Percentiles rank a stretch among this genome's conserved stretches.
phyloP scores from a whole-genome alignment of 129 eudicot genomes.

The Sambucus nigra region DNA sequence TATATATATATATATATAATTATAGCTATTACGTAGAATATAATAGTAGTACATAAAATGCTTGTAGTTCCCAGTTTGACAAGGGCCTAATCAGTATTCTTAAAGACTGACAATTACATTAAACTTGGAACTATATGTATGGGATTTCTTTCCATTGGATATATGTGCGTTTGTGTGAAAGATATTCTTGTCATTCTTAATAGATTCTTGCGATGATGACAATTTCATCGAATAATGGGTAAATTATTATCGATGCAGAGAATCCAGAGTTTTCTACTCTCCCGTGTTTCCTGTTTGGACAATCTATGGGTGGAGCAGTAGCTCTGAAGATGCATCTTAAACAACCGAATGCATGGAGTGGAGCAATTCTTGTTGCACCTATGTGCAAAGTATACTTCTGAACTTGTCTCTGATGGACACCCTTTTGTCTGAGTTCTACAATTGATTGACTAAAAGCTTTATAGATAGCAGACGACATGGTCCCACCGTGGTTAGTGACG shows the following conservation, averaged over 20 bases:
- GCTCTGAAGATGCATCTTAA: conserved; percentile 81
- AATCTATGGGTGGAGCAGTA: conserved; percentile 98
- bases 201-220: neutral
- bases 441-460: conserved; percentile 11
- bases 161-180: too few relatives aligned
- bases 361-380: conserved; percentile 93
- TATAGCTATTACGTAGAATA: too few relatives aligned
- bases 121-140: too few relatives aligned
- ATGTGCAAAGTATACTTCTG: conserved; percentile 80
- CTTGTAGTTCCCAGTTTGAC: too few relatives aligned
- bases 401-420: conserved; percentile 15
- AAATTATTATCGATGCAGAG: conserved; percentile 34
- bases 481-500: conserved; percentile 65
- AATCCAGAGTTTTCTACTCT: conserved; percentile 45
- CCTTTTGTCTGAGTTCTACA: neutral
- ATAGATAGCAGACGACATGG: conserved; percentile 90
- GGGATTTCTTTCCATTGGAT: too few relatives aligned
- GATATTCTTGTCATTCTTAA: neutral
- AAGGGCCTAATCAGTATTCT: too few relatives aligned
- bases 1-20: too few relatives aligned
- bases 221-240: neutral
- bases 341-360: conserved; percentile 83
- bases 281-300: conserved; percentile 73
- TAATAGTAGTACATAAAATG: too few relatives aligned
- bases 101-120: too few relatives aligned